Evolutionary conservation across 192 early-diverging fungal genomes (phyloP).

Genomic region (Backusella sp.): DNA sequence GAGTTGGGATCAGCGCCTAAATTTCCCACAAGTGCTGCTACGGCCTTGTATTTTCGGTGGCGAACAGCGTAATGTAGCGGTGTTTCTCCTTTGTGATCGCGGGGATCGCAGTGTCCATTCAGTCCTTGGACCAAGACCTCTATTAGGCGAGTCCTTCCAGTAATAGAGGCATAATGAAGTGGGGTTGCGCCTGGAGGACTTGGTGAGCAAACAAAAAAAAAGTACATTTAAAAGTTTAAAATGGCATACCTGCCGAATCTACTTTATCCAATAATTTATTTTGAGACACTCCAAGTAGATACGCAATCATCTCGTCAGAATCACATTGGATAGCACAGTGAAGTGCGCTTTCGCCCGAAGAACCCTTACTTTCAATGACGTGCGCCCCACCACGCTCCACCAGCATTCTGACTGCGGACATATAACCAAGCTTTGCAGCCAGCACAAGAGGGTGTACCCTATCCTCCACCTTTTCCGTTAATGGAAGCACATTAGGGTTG

Average conservation of each 20-base stretch:
- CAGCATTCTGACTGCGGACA: constrained; percentile 23
- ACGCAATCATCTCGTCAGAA: constrained; percentile 12
- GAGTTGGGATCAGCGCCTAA: constrained; percentile 18
- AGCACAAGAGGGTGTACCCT: constrained; percentile 19
- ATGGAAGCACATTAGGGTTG: constrained; percentile 19
- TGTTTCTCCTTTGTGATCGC: constrained; percentile 30
- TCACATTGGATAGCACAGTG: constrained; percentile 16
- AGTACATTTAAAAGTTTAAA: not conserved
- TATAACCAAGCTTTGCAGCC: constrained; percentile 19
- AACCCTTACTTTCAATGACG: constrained; percentile 9
- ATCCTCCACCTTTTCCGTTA: constrained; percentile 6
- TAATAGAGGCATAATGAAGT: constrained; percentile 29
- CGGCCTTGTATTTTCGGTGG: constrained; percentile 4
- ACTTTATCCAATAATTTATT: constrained; percentile 6
- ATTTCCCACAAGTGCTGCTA: constrained; percentile 11
- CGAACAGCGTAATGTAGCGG: constrained; percentile 31
- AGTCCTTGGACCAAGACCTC: constrained; percentile 11
- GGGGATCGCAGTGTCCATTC: not conserved
- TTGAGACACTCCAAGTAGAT: constrained; percentile 11
- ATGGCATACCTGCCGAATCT: constrained; percentile 6
- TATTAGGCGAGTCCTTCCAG: constrained; percentile 8
- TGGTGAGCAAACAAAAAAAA: not conserved
- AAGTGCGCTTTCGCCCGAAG: constrained; percentile 6
- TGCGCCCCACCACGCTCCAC: constrained; percentile 18
- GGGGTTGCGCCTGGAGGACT: constrained; percentile 15